A percentile compares a stretch with the other conserved stretches of the same genome.
Evolutionary conservation across 2,329 filamentous ascomycete genomes (phyloP).

Genomic region (Fusarium ramigenum): DNA sequence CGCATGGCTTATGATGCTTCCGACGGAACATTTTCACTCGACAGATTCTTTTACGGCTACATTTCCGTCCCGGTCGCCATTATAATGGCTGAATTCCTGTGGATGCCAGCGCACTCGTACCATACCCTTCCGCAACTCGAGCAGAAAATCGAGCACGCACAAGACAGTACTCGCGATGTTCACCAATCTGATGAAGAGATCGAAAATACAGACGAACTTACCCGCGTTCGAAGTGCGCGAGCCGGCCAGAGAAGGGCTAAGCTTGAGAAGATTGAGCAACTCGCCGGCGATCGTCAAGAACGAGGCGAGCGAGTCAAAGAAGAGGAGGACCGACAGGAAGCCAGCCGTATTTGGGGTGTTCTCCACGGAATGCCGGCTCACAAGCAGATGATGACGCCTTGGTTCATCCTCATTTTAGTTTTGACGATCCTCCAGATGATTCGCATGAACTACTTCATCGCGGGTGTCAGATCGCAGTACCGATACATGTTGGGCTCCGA

Average conservation of each 20-base stretch:
- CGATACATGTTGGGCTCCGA: constrained; percentile 69
- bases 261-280: constrained; percentile 68
- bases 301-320: constrained; percentile 64
- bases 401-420: constrained; percentile 76
- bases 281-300: constrained; percentile 66
- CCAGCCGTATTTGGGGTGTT: constrained; percentile 75
- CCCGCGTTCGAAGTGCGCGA: constrained; percentile 53
- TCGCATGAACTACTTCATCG: constrained; percentile 77
- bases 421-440: constrained; percentile 70
- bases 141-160: constrained; percentile 50
- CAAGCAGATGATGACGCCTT: constrained; percentile 72
- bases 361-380: constrained; percentile 72
- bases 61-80: constrained; percentile 49
- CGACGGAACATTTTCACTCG: constrained; percentile 47
- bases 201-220: constrained; percentile 56
- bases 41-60: constrained; percentile 54
- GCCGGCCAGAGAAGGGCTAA: constrained; percentile 64
- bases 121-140: constrained; percentile 52
- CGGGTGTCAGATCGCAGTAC: constrained; percentile 76
- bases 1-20: constrained; percentile 73
- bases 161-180: constrained; percentile 51
- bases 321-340: constrained; percentile 67
- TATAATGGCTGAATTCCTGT: constrained; percentile 48
- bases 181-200: constrained; percentile 66
- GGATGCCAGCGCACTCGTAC: constrained; percentile 54